A percentile compares a stretch with the other conserved stretches of the same genome.
Conservation (phyloP, 495 filamentous ascomycete genomes). For the Neurospora tetraspora region DNA sequence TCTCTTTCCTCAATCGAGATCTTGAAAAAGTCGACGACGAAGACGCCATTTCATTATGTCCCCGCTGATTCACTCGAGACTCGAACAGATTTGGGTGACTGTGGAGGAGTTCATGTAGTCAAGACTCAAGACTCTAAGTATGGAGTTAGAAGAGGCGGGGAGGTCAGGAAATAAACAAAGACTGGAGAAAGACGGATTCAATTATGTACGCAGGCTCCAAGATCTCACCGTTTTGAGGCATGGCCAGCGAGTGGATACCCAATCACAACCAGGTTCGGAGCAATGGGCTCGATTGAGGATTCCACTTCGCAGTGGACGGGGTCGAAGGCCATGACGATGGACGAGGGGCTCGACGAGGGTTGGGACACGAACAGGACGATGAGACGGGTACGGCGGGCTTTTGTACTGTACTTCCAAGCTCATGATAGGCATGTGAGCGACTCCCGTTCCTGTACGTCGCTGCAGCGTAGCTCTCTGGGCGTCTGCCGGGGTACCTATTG, state of each 20-base stretch:
- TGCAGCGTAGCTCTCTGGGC: neutral
- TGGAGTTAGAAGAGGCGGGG: neutral
- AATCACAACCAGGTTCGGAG: neutral
- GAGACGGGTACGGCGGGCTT: neutral
- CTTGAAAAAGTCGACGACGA: neutral
- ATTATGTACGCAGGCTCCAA: neutral
- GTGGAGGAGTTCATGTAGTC: neutral
- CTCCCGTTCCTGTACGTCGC: neutral
- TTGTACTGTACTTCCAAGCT: neutral
- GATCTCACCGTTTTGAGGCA: neutral
- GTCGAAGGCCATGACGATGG: neutral
- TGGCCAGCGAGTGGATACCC: neutral
- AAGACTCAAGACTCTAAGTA: neutral
- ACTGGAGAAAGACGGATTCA: neutral
- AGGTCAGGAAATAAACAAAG: neutral
- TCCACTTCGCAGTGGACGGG: neutral
- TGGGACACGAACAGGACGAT: neutral
- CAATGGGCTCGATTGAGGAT: neutral
- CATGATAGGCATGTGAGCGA: neutral
- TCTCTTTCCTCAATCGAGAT: neutral
- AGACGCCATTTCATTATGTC: neutral
- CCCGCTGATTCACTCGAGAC: neutral
- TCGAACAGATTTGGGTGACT: neutral
- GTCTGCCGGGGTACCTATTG: neutral
- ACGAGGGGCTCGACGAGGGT: neutral